Evolutionary conservation across 1,284 basidiomycete species (phyloP).

Genomic region (Tilletia horrida): DNA sequence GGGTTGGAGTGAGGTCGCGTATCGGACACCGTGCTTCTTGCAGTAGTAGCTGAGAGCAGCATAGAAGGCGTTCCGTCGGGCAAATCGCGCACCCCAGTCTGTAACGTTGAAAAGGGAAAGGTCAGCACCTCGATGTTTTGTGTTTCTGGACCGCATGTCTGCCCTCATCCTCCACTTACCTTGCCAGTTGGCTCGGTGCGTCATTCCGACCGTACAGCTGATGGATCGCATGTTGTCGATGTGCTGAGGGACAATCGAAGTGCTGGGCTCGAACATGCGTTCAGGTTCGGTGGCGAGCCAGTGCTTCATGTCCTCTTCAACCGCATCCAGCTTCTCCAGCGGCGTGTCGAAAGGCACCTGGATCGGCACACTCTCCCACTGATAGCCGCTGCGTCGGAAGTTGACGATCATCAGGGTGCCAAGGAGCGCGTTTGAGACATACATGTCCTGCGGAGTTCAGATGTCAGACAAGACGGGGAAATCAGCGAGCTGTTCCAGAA

Average conservation of each 20-base stretch:
- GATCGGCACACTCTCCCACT: conserved; percentile 45
- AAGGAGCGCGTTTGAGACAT: conserved; percentile 46
- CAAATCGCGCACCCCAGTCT: conserved; percentile 50
- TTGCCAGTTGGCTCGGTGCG: conserved; percentile 50
- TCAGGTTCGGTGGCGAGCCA: conserved; percentile 52
- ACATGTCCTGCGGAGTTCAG: conserved; percentile 33
- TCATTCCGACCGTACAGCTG: conserved; percentile 51
- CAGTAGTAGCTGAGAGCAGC: conserved; percentile 48
- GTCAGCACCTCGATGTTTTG: background rate
- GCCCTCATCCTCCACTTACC: background rate
- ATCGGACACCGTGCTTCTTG: conserved; percentile 51
- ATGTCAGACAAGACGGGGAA: background rate
- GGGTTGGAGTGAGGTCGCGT: conserved; percentile 40
- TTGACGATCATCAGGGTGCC: conserved; percentile 44
- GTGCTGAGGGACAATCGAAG: conserved; percentile 44
- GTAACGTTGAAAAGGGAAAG: background rate
- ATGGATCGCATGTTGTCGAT: conserved; percentile 48
- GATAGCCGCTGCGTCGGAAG: conserved; percentile 46
- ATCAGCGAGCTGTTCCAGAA: too few relatives aligned
- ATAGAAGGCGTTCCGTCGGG: conserved; percentile 47
- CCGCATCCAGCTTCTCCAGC: conserved; percentile 46
- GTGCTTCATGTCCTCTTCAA: conserved; percentile 50
- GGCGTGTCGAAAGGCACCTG: conserved; percentile 50
- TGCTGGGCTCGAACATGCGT: conserved; percentile 47
- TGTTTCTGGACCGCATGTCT: background rate